Evolutionary conservation across 2,329 filamentous ascomycete genomes (phyloP).

Genomic region (Nannizzia gypsea): DNA sequence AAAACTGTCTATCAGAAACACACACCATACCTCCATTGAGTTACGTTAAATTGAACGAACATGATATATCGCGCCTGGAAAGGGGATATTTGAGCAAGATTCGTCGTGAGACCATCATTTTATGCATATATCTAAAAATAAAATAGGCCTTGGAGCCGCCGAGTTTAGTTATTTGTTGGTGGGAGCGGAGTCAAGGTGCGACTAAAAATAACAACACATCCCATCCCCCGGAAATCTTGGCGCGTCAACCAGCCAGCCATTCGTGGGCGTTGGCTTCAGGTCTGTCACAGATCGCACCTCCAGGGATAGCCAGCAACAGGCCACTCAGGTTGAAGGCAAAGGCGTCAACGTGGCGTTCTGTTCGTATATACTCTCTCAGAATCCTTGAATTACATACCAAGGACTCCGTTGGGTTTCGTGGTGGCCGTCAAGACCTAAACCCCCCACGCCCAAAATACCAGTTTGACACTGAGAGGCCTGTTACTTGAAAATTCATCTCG

Average conservation of each 20-base stretch:
- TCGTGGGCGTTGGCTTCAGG: background rate
- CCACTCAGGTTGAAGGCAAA: background rate
- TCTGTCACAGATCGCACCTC: background rate
- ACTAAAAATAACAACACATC: constrained; percentile 1
- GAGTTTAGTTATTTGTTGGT: background rate
- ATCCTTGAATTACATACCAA: background rate
- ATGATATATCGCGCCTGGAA: background rate
- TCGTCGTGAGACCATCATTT: background rate
- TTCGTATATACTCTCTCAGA: background rate
- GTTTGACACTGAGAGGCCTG: background rate
- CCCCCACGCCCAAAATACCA: background rate
- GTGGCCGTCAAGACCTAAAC: background rate
- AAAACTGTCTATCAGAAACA: background rate
- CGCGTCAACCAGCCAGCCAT: background rate
- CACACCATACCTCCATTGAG: too few species aligned
- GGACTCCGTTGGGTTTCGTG: background rate
- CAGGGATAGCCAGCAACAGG: background rate
- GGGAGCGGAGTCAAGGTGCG: background rate
- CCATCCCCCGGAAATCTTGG: background rate
- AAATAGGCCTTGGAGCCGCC: background rate
- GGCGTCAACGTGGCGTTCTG: background rate
- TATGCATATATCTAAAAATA: constrained; percentile 5
- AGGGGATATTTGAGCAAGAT: background rate
- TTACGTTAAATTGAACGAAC: background rate
- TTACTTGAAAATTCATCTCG: background rate